phyloP scores from a whole-genome alignment of 2,329 filamentous ascomycete species.

The Pseudocercospora crystallina region DNA sequence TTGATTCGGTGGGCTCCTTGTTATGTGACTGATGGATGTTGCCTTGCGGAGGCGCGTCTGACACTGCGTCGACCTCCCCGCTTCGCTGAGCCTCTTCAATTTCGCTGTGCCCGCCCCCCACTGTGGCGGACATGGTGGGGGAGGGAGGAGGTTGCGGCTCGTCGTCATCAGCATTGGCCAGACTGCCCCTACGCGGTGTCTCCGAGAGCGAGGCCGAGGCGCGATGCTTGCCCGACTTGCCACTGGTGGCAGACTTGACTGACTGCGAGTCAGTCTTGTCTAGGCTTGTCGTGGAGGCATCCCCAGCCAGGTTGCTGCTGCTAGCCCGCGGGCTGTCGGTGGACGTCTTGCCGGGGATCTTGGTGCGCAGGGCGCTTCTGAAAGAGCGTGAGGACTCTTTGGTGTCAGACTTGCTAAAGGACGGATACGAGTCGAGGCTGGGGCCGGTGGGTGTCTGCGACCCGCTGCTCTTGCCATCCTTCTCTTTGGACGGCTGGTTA shows the following conservation, averaged over 20 bases:
- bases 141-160: constrained; percentile 68
- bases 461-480: constrained; percentile 44
- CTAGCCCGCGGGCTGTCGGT: constrained; percentile 82
- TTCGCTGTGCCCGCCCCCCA: constrained; percentile 72
- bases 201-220: constrained; percentile 22
- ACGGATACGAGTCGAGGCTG: constrained; percentile 80
- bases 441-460: constrained; percentile 52
- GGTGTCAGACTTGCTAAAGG: constrained; percentile 88
- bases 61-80: constrained; percentile 92
- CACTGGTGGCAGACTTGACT: constrained; percentile 68
- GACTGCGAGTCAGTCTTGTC: constrained; percentile 75
- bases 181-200: constrained; percentile 39
- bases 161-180: constrained; percentile 25
- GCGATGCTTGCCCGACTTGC: constrained; percentile 34
- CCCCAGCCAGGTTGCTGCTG: constrained; percentile 57
- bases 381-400: constrained; percentile 89
- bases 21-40: constrained; percentile 52
- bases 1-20: constrained; percentile 80
- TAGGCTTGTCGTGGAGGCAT: constrained; percentile 44
- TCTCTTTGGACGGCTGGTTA: constrained; percentile 67
- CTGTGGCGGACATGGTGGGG: constrained; percentile 74
- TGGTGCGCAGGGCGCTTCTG: constrained; percentile 76
- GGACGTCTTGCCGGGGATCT: constrained; percentile 70
- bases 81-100: constrained; percentile 77
- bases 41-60: constrained; percentile 79